These are phyloP conservation scores for Saccharum officinarum DNA, from an alignment of 176 grass and related monocot genomes.

Conservation along the genomic window DNA sequence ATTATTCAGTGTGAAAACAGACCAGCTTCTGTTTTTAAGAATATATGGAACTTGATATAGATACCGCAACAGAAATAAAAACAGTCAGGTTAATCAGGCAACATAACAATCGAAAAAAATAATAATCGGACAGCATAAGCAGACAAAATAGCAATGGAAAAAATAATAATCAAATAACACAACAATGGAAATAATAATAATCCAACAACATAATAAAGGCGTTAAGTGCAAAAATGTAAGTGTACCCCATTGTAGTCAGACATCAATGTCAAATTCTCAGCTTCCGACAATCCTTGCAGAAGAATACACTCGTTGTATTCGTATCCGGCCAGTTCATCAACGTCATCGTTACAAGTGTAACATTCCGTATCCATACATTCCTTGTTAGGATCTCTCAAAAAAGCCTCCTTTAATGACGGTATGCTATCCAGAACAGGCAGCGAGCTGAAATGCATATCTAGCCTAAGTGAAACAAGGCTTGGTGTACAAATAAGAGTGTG, in stretches of 20 bases:
- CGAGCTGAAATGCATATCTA: not conserved
- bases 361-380: not conserved
- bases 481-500: not conserved
- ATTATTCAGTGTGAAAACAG: not conserved
- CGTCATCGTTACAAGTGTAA: not conserved
- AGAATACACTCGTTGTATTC: not conserved
- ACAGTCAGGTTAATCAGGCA: not conserved
- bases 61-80: not conserved
- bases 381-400: not conserved
- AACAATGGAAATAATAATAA: no score
- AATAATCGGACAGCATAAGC: not conserved
- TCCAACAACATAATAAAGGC: not conserved
- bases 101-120: not conserved
- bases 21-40: not conserved
- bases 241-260: not conserved
- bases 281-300: not conserved
- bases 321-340: rapidly evolving
- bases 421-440: conserved; percentile 4
- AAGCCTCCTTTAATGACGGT: not conserved
- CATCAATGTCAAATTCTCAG: not conserved
- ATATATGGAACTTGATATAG: not conserved
- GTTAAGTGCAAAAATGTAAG: not conserved
- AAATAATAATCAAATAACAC: no score
- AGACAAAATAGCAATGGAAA: not conserved
- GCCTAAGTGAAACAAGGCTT: not conserved